These are phyloP conservation scores for Yamadazyma sp. DNA, from an alignment of 805 yeast species.

Conservation along the genomic window DNA sequence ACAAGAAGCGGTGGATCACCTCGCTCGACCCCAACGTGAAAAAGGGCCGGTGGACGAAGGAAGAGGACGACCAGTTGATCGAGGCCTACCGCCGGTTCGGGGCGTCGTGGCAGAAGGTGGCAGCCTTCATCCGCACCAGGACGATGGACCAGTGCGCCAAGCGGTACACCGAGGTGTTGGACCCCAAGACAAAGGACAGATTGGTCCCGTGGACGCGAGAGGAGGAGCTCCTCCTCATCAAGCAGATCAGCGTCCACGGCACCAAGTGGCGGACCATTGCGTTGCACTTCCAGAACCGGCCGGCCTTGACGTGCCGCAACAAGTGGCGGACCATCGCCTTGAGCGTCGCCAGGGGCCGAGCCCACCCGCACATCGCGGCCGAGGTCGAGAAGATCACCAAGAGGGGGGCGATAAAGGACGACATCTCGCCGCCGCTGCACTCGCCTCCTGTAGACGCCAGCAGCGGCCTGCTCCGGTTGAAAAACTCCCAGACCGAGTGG, in stretches of 20 bases:
- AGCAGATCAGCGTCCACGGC: slow-evolving; percentile 67
- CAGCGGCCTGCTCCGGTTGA: slow-evolving; percentile 3
- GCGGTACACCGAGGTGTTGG: slow-evolving; percentile 82
- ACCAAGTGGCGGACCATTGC: slow-evolving; percentile 89
- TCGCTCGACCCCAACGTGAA: slow-evolving; percentile 79
- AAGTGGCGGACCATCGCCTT: slow-evolving; percentile 88
- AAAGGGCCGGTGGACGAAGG: slow-evolving; percentile 84
- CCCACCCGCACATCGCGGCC: slow-evolving; percentile 50
- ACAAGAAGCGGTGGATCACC: slow-evolving; percentile 84
- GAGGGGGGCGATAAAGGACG: background rate
- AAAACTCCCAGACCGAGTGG: slow-evolving; percentile 52
- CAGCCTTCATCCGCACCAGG: slow-evolving; percentile 73
- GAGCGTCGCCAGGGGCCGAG: slow-evolving; percentile 67
- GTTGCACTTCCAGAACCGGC: slow-evolving; percentile 68
- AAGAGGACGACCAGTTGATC: slow-evolving; percentile 68
- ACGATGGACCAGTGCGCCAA: slow-evolving; percentile 96
- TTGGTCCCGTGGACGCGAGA: slow-evolving; percentile 75
- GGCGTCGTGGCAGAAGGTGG: slow-evolving; percentile 82
- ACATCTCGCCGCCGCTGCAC: slow-evolving; percentile 4
- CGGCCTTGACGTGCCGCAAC: slow-evolving; percentile 86
- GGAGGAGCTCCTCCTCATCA: slow-evolving; percentile 73
- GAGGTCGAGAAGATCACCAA: slow-evolving; percentile 57
- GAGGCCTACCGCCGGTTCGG: slow-evolving; percentile 70
- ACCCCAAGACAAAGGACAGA: slow-evolving; percentile 76
- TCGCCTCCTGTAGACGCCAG: slow-evolving; percentile 1